Evolutionary conservation across 176 grass and related monocot species (phyloP).

Genomic region (Aegilops bicornis): DNA sequence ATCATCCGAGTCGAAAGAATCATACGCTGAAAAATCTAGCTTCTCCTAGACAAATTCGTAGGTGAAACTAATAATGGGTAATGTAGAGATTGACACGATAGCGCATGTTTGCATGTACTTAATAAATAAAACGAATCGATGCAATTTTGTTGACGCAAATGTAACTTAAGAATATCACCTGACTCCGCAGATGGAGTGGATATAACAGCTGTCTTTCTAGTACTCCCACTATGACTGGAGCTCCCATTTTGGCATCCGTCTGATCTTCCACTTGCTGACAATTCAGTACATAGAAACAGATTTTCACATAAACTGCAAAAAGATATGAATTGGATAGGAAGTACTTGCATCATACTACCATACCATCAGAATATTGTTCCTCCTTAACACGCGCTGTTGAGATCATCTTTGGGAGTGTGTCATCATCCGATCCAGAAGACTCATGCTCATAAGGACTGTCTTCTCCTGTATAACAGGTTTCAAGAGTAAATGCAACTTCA

Average conservation of each 20-base stretch:
- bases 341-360: not conserved
- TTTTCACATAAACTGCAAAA: not conserved
- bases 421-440: not conserved
- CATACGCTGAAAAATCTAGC: not conserved
- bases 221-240: not conserved
- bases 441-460: not conserved
- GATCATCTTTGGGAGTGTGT: not conserved
- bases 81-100: not conserved
- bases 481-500: not conserved
- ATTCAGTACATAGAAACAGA: not conserved
- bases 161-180: slow-evolving; percentile 21
- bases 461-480: not conserved
- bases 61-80: not conserved
- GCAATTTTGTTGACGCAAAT: not conserved
- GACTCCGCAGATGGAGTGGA: slow-evolving; percentile 10
- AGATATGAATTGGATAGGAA: not conserved
- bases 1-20: slow-evolving; percentile 13
- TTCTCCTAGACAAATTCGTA: not conserved
- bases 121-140: not conserved
- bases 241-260: not conserved
- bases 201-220: not conserved
- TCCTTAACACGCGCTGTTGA: not conserved
- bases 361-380: not conserved
- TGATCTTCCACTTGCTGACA: slow-evolving; percentile 20
- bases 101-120: not conserved